phyloP scores from a whole-genome alignment of 108 stramenopile genomes.

The Discostella stelligeroides region DNA sequence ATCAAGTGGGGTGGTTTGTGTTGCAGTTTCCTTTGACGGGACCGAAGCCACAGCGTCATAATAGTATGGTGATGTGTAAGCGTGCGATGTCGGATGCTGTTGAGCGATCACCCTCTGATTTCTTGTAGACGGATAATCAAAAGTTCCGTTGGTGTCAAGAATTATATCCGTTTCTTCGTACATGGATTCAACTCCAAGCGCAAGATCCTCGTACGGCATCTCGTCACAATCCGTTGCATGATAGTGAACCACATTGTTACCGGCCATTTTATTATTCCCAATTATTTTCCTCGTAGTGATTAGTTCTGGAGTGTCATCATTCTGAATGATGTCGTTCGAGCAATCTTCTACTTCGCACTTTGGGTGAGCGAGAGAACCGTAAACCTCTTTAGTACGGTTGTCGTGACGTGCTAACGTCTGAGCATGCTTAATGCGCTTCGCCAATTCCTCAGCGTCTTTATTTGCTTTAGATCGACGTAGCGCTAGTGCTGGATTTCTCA shows the following conservation, averaged over 20 bases:
- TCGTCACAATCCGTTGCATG: background rate
- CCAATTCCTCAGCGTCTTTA: constrained; percentile 1
- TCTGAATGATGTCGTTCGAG: background rate
- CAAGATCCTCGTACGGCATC: background rate
- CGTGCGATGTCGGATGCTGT: too few relatives aligned
- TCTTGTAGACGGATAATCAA: too few relatives aligned
- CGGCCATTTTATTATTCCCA: background rate
- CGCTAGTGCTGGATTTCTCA: constrained; percentile 17
- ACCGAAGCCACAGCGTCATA: background rate
- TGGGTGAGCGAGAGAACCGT: too few relatives aligned
- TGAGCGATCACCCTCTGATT: too few relatives aligned
- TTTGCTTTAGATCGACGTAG: constrained; percentile 4
- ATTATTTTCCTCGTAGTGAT: background rate
- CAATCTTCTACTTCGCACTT: too few relatives aligned
- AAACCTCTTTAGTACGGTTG: constrained; percentile 12
- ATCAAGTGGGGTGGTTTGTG: constrained; percentile 1
- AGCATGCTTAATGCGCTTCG: constrained; percentile 6
- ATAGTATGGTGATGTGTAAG: background rate
- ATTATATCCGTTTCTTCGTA: background rate
- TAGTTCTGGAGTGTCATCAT: background rate
- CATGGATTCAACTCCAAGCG: background rate
- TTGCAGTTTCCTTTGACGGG: constrained; percentile 9
- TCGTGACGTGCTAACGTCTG: constrained; percentile 1
- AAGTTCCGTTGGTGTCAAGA: background rate
- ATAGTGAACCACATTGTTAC: background rate